Percentiles rank a stretch among this genome's conserved stretches.
Evolutionary conservation across 2,329 filamentous ascomycete genomes (phyloP).

Genomic region (Fusarium clavum): DNA sequence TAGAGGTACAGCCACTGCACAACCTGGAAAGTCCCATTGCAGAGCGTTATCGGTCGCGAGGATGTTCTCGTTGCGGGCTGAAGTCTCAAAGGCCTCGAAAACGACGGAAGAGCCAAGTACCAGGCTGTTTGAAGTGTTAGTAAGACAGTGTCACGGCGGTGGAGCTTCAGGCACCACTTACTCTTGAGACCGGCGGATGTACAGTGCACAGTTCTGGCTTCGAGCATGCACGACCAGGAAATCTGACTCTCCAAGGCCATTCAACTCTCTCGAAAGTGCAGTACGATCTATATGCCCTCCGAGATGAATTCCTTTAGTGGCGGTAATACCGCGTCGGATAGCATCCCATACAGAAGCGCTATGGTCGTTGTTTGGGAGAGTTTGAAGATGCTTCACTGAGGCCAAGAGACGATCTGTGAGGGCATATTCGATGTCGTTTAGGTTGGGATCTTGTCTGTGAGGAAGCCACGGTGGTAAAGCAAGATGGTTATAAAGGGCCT

Average conservation of each 20-base stretch:
- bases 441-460: constrained; percentile 34
- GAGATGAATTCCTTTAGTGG: constrained; percentile 35
- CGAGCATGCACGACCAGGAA: constrained; percentile 38
- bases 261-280: constrained; percentile 33
- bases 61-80: constrained; percentile 63
- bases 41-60: constrained; percentile 64
- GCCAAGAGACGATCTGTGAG: constrained; percentile 29
- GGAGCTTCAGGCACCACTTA: constrained; percentile 26
- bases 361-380: constrained; percentile 25
- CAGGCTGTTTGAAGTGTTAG: constrained; percentile 33
- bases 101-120: constrained; percentile 46
- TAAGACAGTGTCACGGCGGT: not conserved
- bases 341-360: constrained; percentile 29
- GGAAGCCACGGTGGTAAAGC: constrained; percentile 41
- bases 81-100: constrained; percentile 71
- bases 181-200: constrained; percentile 46
- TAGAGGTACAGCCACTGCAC: constrained; percentile 60
- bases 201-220: constrained; percentile 50
- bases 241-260: constrained; percentile 21
- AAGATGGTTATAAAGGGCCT: constrained; percentile 44
- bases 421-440: constrained; percentile 25
- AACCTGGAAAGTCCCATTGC: constrained; percentile 69
- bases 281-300: constrained; percentile 33
- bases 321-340: constrained; percentile 32
- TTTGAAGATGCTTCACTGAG: constrained; percentile 31